Conservation (phyloP, 306 rosid genomes). For the Acmispon strigosus region DNA sequence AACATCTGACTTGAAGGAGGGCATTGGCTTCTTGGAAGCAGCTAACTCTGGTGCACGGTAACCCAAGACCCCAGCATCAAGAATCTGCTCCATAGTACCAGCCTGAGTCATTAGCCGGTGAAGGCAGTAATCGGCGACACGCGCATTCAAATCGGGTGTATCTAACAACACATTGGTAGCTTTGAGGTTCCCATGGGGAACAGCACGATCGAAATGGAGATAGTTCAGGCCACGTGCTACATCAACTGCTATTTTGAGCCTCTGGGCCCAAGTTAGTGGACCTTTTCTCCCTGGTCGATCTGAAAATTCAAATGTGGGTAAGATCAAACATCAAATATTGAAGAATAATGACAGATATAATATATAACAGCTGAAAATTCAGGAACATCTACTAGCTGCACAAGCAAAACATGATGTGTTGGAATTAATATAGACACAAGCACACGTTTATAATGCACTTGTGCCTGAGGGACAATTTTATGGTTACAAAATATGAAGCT, state of each 20-base stretch:
- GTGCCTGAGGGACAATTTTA: not conserved
- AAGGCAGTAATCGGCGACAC: slow-evolving; percentile 95
- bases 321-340: slow-evolving; percentile 16
- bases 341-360: not conserved
- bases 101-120: slow-evolving; percentile 98
- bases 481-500: not conserved
- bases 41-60: slow-evolving; percentile 96
- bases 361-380: not conserved
- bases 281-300: slow-evolving; percentile 96
- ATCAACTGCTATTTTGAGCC: slow-evolving; percentile 95
- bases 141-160: slow-evolving; percentile 83
- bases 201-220: slow-evolving; percentile 99
- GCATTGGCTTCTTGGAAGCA: slow-evolving; percentile 88
- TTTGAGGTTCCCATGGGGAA: slow-evolving; percentile 95
- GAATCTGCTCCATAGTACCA: slow-evolving; percentile 91
- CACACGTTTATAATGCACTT: not conserved
- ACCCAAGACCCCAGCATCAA: slow-evolving; percentile 90
- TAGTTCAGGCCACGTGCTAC: slow-evolving; percentile 99
- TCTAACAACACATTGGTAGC: slow-evolving; percentile 87
- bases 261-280: slow-evolving; percentile 83
- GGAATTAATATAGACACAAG: not conserved
- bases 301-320: slow-evolving; percentile 19
- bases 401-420: not conserved
- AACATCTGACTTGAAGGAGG: slow-evolving; percentile 95
- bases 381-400: not conserved